Evolutionary conservation across 2,329 filamentous ascomycete species (phyloP).

Genomic region (Sporothrix pallida): DNA sequence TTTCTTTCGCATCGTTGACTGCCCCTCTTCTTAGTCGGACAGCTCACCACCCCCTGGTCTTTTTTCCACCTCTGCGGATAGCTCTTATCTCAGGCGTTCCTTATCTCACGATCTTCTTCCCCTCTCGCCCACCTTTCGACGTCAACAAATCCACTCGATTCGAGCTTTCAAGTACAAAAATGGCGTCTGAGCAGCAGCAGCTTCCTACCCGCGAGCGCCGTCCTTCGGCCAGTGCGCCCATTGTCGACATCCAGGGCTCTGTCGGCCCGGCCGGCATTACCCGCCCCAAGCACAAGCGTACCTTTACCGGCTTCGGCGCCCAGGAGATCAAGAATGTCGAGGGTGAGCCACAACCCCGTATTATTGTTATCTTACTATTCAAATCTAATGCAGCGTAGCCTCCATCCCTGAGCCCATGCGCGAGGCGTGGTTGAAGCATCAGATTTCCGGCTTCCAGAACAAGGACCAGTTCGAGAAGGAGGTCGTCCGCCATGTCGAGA

Average conservation of each 20-base stretch:
- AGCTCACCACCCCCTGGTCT: neutral
- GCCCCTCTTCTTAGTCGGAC: neutral
- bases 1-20: constrained; percentile 26
- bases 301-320: constrained; percentile 90
- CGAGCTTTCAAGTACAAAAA: constrained; percentile 9
- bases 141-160: neutral
- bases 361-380: no score
- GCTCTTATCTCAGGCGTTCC: constrained; percentile 21
- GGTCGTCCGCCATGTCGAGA: constrained; percentile 93
- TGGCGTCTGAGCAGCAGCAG: constrained; percentile 33
- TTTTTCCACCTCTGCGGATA: constrained; percentile 1
- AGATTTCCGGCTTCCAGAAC: constrained; percentile 71
- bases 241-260: constrained; percentile 83
- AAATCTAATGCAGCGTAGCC: constrained; percentile 44
- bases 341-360: constrained; percentile 57
- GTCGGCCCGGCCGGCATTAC: constrained; percentile 84
- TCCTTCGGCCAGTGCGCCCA: constrained; percentile 80
- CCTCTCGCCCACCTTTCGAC: neutral
- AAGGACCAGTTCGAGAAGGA: constrained; percentile 87
- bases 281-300: constrained; percentile 94
- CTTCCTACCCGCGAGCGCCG: constrained; percentile 72
- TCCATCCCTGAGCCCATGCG: constrained; percentile 88
- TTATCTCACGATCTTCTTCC: constrained; percentile 23
- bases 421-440: constrained; percentile 73
- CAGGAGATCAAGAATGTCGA: constrained; percentile 93